phyloP scores from a whole-genome alignment of 139 green algal genomes.

The Tetraselmis chui region DNA sequence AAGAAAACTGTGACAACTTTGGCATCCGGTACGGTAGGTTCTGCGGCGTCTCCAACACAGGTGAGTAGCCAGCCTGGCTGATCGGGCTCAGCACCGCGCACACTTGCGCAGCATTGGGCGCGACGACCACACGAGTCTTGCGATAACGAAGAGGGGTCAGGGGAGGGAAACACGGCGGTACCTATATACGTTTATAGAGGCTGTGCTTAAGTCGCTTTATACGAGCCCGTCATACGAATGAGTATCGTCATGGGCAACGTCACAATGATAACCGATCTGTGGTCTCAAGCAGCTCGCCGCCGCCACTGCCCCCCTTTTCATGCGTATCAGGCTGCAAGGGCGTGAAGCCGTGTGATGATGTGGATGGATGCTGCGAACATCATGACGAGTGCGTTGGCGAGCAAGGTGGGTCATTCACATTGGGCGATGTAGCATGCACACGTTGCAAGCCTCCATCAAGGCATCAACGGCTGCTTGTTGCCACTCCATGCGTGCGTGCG shows the following conservation, averaged over 20 bases:
- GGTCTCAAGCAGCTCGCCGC: not conserved
- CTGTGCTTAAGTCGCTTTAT: not conserved
- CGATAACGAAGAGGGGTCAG: too few relatives aligned
- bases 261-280: not conserved
- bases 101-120: not conserved
- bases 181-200: not conserved
- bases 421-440: not conserved
- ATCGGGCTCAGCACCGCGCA: not conserved
- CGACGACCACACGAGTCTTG: not conserved
- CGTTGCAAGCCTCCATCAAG: too few relatives aligned
- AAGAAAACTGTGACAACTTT: not conserved
- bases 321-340: not conserved
- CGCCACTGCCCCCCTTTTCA: not conserved
- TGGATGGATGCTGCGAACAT: not conserved
- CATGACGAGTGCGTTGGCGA: not conserved
- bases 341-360: not conserved
- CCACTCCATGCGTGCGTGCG: too few relatives aligned
- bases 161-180: too few relatives aligned
- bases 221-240: too few relatives aligned
- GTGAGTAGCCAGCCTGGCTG: too few relatives aligned
- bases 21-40: not conserved
- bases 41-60: not conserved
- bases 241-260: too few relatives aligned
- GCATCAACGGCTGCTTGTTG: too few relatives aligned
- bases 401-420: not conserved